A percentile compares a stretch with the other conserved stretches of the same genome.
These are phyloP conservation scores for Penicillium diatomitis DNA, from an alignment of 495 filamentous ascomycete genomes.

Conservation along the genomic window DNA sequence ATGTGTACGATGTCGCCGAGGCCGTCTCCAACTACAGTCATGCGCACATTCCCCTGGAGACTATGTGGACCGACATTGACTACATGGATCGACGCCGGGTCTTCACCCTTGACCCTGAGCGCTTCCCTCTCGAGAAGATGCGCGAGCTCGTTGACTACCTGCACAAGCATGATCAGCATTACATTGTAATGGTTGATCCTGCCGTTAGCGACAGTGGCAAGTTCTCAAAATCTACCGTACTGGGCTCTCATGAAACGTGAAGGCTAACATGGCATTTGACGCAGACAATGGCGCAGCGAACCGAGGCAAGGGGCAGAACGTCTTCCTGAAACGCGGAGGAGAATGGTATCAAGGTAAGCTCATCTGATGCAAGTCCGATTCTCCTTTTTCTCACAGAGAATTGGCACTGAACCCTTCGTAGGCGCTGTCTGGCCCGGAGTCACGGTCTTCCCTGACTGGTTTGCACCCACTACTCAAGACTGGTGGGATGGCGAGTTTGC, in stretches of 20 bases:
- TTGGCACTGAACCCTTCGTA: not conserved
- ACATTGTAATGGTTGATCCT: conserved; percentile 84
- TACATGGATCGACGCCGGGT: conserved; percentile 63
- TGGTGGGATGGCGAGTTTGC: conserved; percentile 72
- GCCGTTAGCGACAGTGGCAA: conserved; percentile 46
- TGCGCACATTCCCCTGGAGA: conserved; percentile 72
- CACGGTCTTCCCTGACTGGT: conserved; percentile 80
- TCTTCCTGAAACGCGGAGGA: conserved; percentile 58
- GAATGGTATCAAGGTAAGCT: conserved; percentile 56
- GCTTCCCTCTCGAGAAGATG: conserved; percentile 60
- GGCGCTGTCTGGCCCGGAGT: conserved; percentile 79
- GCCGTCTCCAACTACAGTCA: conserved; percentile 70
- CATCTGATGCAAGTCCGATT: not conserved
- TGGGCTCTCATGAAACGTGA: no score
- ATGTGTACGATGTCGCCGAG: conserved; percentile 70
- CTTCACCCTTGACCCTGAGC: conserved; percentile 66
- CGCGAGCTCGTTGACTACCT: conserved; percentile 62
- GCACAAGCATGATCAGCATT: conserved; percentile 66
- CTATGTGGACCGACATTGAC: conserved; percentile 84
- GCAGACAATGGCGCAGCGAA: conserved; percentile 57
- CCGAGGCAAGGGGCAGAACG: conserved; percentile 47
- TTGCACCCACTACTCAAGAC: conserved; percentile 50
- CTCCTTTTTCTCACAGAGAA: not conserved
- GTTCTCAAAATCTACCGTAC: conserved; percentile 1
- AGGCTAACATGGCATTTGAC: not conserved